Percentiles rank a stretch among this genome's conserved stretches.
Conservation (phyloP, 805 yeast species). For the Wickerhamiella bombiphila region DNA sequence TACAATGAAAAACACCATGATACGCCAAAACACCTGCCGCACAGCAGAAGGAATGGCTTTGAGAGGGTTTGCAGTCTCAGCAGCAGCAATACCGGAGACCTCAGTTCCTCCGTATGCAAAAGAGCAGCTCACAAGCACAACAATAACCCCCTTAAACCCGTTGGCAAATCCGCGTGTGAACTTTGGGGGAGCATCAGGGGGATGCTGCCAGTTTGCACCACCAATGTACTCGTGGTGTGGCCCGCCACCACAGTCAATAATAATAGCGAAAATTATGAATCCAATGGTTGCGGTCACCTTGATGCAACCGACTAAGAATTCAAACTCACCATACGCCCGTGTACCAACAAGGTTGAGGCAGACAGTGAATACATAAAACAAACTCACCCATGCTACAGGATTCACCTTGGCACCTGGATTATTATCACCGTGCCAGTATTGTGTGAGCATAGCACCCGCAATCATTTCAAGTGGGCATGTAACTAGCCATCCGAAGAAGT, state of each 20-base stretch:
- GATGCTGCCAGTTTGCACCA: conserved; percentile 42
- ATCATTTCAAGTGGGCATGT: conserved; percentile 45
- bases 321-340: conserved; percentile 53
- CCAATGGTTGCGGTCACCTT: conserved; percentile 47
- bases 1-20: conserved; percentile 45
- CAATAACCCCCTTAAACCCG: conserved; percentile 48
- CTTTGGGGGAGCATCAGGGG: conserved; percentile 22
- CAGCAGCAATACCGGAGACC: conserved; percentile 55
- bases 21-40: conserved; percentile 54
- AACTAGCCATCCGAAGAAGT: conserved; percentile 44
- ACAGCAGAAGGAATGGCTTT: conserved; percentile 57
- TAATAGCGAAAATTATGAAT: conserved; percentile 42
- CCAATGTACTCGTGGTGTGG: conserved; percentile 44
- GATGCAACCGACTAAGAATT: conserved; percentile 42
- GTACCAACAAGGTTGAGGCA: conserved; percentile 41
- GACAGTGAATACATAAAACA: conserved; percentile 38
- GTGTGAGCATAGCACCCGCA: conserved; percentile 41
- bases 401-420: conserved; percentile 28
- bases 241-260: conserved; percentile 46
- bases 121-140: conserved; percentile 43
- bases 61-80: conserved; percentile 59
- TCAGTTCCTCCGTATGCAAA: conserved; percentile 57
- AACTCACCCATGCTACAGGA: conserved; percentile 43
- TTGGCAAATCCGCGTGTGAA: conserved; percentile 30
- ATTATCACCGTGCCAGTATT: conserved; percentile 33